Evolutionary conservation across 225 moss, liverwort and hornwort genomes (phyloP).

Genomic region (Climacium dendroides): DNA sequence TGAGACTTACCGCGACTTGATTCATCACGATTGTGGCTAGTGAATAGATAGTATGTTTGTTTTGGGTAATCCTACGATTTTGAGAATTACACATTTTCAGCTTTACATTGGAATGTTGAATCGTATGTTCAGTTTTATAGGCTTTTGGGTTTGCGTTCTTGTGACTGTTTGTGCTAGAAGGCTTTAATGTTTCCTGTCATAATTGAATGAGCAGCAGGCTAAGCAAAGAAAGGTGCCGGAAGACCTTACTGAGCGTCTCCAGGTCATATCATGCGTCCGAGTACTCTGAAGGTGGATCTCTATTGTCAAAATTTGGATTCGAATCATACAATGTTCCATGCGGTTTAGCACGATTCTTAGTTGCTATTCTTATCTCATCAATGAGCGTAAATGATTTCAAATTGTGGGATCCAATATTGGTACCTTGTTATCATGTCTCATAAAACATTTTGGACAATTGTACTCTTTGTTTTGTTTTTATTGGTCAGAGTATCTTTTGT

Average conservation of each 20-base stretch:
- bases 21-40: not conserved
- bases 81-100: not conserved
- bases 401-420: not conserved
- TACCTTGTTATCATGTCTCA: not conserved
- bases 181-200: not conserved
- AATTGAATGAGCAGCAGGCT: constrained; percentile 56
- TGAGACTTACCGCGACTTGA: constrained; percentile 3
- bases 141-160: not conserved
- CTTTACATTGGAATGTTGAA: not conserved
- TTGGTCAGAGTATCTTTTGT: not conserved
- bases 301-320: not conserved
- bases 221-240: constrained; percentile 94
- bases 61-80: too few relatives aligned
- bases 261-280: constrained; percentile 96
- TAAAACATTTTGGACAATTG: not conserved
- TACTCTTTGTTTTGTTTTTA: not conserved
- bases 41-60: not conserved
- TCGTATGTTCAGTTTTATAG: not conserved
- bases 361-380: not conserved
- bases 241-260: constrained; percentile 82
- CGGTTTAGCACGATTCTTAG: too few relatives aligned
- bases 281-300: constrained; percentile 72
- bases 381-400: not conserved
- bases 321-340: not conserved
- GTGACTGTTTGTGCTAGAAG: not conserved